These are phyloP conservation scores for Talaromyces adpressus DNA, from an alignment of 495 filamentous ascomycete genomes.

Conservation along the genomic window DNA sequence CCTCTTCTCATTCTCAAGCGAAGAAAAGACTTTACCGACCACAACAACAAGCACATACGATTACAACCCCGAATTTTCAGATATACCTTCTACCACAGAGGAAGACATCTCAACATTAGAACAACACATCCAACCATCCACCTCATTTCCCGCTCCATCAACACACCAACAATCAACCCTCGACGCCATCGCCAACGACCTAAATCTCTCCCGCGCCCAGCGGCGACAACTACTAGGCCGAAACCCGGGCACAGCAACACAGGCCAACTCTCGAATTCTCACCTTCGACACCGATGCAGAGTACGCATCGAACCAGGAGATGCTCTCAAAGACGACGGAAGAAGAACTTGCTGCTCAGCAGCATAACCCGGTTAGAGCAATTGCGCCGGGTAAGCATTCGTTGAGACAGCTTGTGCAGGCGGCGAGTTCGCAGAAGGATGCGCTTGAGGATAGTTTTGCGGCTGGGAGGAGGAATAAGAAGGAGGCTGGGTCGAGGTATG, in stretches of 20 bases:
- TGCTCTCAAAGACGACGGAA: conserved; percentile 15
- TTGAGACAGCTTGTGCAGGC: conserved; percentile 80
- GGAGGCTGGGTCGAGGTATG: conserved; percentile 77
- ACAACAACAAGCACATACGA: conserved; percentile 29
- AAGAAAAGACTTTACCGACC: conserved; percentile 13
- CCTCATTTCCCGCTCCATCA: conserved; percentile 14
- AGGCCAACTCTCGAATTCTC: conserved; percentile 43
- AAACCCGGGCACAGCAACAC: conserved; percentile 22
- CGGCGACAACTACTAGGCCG: conserved; percentile 81
- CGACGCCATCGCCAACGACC: conserved; percentile 57
- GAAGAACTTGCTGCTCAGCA: conserved; percentile 55
- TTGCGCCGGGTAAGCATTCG: conserved; percentile 84
- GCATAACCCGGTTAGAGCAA: conserved; percentile 75
- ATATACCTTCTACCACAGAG: conserved; percentile 13
- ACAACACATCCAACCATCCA: conserved; percentile 14
- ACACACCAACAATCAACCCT: conserved; percentile 37
- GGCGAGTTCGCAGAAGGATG: conserved; percentile 69
- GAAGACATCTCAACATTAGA: not conserved
- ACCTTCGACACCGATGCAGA: conserved; percentile 83
- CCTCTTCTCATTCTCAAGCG: conserved; percentile 50
- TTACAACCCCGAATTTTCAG: conserved; percentile 27
- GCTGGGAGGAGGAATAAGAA: conserved; percentile 62
- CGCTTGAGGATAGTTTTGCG: conserved; percentile 84
- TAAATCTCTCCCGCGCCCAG: conserved; percentile 67
- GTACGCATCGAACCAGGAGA: conserved; percentile 71